Conservation (phyloP, 1,284 basidiomycete genomes). For the Agaricales sp. region DNA sequence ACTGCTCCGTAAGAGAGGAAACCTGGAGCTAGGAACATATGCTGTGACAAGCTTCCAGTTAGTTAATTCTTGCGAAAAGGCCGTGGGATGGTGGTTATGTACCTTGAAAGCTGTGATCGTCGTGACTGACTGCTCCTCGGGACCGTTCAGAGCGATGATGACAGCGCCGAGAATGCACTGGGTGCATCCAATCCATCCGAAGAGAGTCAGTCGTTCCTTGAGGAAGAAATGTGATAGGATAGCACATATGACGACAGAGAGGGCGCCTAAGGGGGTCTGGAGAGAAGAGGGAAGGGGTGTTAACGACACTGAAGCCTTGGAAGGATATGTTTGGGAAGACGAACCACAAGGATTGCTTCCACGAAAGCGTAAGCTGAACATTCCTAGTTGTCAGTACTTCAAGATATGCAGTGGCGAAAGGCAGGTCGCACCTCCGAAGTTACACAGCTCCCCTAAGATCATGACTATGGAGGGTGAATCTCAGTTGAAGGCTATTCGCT, state of each 20-base stretch:
- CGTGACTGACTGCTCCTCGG: slow-evolving; percentile 70
- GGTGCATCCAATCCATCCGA: slow-evolving; percentile 88
- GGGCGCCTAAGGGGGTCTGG: slow-evolving; percentile 89
- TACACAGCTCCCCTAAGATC: slow-evolving; percentile 74
- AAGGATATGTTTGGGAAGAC: slow-evolving; percentile 22
- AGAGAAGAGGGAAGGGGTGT: slow-evolving; percentile 1
- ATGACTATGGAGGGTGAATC: slow-evolving; percentile 47
- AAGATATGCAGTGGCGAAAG: slow-evolving; percentile 1
- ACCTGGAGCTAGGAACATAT: slow-evolving; percentile 78
- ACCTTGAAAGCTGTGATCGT: slow-evolving; percentile 63
- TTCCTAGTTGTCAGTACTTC: slow-evolving; percentile 12
- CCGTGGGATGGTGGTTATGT: background rate
- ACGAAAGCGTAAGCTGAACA: slow-evolving; percentile 79
- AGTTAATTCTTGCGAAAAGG: background rate
- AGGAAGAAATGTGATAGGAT: slow-evolving; percentile 90
- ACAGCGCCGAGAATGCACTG: slow-evolving; percentile 66
- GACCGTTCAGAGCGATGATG: slow-evolving; percentile 77
- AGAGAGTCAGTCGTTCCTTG: slow-evolving; percentile 85
- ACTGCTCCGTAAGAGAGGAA: slow-evolving; percentile 74
- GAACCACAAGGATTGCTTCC: slow-evolving; percentile 77
- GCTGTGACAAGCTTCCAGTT: slow-evolving; percentile 34
- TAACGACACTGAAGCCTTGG: too few relatives aligned
- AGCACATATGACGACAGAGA: slow-evolving; percentile 94
- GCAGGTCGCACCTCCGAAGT: slow-evolving; percentile 71
- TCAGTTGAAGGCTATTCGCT: background rate